Percentiles rank a stretch among this genome's conserved stretches.
These are phyloP conservation scores for Naganishia sp. DNA, from an alignment of 1,284 basidiomycete species.

Conservation along the genomic window DNA sequence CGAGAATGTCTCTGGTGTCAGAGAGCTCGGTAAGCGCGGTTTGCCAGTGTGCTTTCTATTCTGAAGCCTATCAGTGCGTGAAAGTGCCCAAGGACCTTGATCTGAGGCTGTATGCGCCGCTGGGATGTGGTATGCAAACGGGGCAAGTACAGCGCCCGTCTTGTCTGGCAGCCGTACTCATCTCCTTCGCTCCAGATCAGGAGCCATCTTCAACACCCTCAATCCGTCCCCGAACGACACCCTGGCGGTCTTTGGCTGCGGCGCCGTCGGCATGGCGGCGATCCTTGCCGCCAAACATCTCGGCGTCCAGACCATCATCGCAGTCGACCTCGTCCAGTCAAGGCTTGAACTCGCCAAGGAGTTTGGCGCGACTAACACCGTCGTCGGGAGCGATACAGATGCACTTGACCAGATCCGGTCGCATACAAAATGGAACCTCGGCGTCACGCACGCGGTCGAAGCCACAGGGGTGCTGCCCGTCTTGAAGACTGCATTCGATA, in stretches of 20 bases:
- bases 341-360: constrained; percentile 19
- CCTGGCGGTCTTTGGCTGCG: constrained; percentile 27
- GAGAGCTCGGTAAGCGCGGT: constrained; percentile 15
- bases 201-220: constrained; percentile 27
- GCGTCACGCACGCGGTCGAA: constrained; percentile 27
- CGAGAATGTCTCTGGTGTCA: constrained; percentile 20
- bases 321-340: constrained; percentile 22
- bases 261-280: constrained; percentile 29
- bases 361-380: constrained; percentile 17
- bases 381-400: constrained; percentile 20
- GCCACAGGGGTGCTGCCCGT: constrained; percentile 23
- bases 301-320: constrained; percentile 25
- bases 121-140: constrained; percentile 29
- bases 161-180: neutral
- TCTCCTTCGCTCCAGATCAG: neutral
- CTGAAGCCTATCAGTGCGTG: constrained; percentile 21
- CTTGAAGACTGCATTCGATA: constrained; percentile 26
- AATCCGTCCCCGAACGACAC: constrained; percentile 11
- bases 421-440: constrained; percentile 21
- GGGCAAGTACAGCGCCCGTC: neutral
- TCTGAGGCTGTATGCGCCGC: constrained; percentile 22
- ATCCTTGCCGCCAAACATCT: constrained; percentile 21
- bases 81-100: constrained; percentile 26
- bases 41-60: too few relatives aligned
- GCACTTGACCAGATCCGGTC: constrained; percentile 15